These are phyloP conservation scores for Tillandsia leiboldiana DNA, from an alignment of 176 grass and related monocot genomes.

Conservation along the genomic window DNA sequence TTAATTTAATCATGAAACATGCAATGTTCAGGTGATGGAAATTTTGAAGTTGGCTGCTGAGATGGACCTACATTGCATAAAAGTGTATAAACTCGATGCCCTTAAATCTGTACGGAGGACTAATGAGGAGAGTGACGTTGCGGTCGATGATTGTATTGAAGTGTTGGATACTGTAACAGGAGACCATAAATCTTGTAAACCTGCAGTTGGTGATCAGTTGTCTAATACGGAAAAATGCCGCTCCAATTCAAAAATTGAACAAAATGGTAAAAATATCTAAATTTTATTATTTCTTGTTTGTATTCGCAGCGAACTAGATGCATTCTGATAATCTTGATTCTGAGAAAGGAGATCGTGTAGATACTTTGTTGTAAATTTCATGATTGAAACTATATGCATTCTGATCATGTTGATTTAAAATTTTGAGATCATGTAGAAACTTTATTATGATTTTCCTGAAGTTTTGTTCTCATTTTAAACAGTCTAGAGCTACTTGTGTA, in stretches of 20 bases:
- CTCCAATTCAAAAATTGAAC: slow-evolving; percentile 17
- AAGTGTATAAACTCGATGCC: slow-evolving; percentile 85
- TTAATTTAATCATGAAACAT: slow-evolving; percentile 21
- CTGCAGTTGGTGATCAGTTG: slow-evolving; percentile 2
- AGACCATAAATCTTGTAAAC: slow-evolving; percentile 11
- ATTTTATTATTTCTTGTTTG: slow-evolving; percentile 7
- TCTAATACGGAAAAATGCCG: slow-evolving; percentile 22
- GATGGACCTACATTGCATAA: slow-evolving; percentile 92
- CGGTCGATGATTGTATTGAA: slow-evolving; percentile 29
- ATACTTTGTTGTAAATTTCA: not conserved
- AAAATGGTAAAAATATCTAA: slow-evolving; percentile 34
- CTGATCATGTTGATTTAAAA: no score
- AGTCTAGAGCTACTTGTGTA: no score
- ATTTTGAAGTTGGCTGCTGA: slow-evolving; percentile 83
- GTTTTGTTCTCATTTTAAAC: no score
- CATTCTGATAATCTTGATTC: slow-evolving; percentile 11
- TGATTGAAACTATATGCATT: no score
- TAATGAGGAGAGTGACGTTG: slow-evolving; percentile 24
- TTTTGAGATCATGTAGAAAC: no score
- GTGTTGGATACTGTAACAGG: slow-evolving; percentile 12
- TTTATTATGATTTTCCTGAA: no score
- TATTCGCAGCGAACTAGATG: slow-evolving; percentile 9
- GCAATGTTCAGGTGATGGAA: slow-evolving; percentile 79
- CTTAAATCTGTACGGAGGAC: slow-evolving; percentile 72
- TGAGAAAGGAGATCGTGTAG: slow-evolving; percentile 10